Percentiles rank a stretch among this genome's conserved stretches.
Evolutionary conservation across 306 rosid species (phyloP).

Genomic region (Vachellia pachyceras): DNA sequence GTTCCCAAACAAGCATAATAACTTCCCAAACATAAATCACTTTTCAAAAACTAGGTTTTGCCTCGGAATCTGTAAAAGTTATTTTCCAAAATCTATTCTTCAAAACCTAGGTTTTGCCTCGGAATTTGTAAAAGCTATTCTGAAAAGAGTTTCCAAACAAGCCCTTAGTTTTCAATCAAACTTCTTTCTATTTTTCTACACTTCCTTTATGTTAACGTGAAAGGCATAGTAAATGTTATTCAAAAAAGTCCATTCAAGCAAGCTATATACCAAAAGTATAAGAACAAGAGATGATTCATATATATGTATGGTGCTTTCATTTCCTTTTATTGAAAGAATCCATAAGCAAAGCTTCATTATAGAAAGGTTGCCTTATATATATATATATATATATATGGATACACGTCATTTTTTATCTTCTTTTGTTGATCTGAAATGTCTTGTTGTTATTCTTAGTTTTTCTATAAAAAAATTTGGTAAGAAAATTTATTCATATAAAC

Average conservation of each 20-base stretch:
- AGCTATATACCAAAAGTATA: not conserved
- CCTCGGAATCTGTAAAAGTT: too few relatives aligned
- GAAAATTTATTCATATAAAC: conserved; percentile 25
- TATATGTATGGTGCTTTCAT: not conserved
- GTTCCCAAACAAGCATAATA: too few relatives aligned
- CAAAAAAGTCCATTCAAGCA: not conserved
- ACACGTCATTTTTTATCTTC: not conserved
- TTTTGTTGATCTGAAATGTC: conserved; percentile 20
- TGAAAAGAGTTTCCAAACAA: too few relatives aligned
- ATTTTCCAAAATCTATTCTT: too few relatives aligned
- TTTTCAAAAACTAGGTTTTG: too few relatives aligned
- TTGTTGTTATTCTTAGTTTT: conserved; percentile 10
- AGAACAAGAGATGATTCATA: not conserved
- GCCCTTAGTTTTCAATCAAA: not conserved
- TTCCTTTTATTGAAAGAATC: conserved; percentile 32
- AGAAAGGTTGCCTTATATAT: not conserved
- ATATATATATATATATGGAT: not conserved
- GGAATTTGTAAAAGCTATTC: too few relatives aligned
- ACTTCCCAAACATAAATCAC: too few relatives aligned
- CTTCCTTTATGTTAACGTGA: too few relatives aligned
- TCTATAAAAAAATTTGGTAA: too few relatives aligned
- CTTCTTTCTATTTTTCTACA: too few relatives aligned
- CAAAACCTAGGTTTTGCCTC: too few relatives aligned
- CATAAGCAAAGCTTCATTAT: conserved; percentile 24
- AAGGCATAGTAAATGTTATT: not conserved